A percentile compares a stretch with the other conserved stretches of the same genome.
Evolutionary conservation across 441 rosid species (phyloP).

Genomic region (Corymbia calophylla): DNA sequence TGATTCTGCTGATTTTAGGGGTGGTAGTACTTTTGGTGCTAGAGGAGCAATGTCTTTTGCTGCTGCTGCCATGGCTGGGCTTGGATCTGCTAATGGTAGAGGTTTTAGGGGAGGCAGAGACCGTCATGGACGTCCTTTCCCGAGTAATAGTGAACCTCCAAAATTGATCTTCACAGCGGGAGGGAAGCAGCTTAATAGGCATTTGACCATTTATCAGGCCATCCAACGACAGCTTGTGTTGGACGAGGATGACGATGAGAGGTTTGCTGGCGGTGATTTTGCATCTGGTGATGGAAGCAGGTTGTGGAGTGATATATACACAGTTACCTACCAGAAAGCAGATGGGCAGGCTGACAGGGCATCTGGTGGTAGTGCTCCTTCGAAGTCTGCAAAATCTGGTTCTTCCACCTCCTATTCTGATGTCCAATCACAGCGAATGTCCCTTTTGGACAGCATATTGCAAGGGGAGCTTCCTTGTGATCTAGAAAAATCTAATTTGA

Average conservation of each 20-base stretch:
- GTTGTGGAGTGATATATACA: conserved; percentile 87
- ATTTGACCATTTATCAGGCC: conserved; percentile 98
- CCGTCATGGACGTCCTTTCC: conserved; percentile 76
- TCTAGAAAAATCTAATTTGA: conserved; percentile 87
- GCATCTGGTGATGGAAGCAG: conserved; percentile 90
- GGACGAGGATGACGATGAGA: conserved; percentile 93
- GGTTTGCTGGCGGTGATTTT: conserved; percentile 77
- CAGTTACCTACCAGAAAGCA: conserved; percentile 84
- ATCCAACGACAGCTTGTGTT: conserved; percentile 86
- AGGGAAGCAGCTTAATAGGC: conserved; percentile 90
- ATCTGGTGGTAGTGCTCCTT: conserved; percentile 39
- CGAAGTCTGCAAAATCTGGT: conserved; percentile 53
- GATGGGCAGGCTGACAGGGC: conserved; percentile 71
- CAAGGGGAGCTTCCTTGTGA: conserved; percentile 98
- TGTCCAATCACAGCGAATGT: conserved; percentile 36
- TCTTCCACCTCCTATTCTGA: conserved; percentile 47
- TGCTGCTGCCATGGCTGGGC: conserved; percentile 99
- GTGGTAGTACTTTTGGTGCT: conserved; percentile 69
- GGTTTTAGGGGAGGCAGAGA: conserved; percentile 94
- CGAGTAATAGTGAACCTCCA: conserved; percentile 73
- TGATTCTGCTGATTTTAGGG: conserved; percentile 68
- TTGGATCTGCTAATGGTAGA: conserved; percentile 88
- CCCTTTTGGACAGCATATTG: conserved; percentile 91
- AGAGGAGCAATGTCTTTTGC: conserved; percentile 98
- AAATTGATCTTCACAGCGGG: conserved; percentile 81